These are phyloP conservation scores for Sporothrix curviconia DNA, from an alignment of 2,329 filamentous ascomycete genomes.

Conservation along the genomic window DNA sequence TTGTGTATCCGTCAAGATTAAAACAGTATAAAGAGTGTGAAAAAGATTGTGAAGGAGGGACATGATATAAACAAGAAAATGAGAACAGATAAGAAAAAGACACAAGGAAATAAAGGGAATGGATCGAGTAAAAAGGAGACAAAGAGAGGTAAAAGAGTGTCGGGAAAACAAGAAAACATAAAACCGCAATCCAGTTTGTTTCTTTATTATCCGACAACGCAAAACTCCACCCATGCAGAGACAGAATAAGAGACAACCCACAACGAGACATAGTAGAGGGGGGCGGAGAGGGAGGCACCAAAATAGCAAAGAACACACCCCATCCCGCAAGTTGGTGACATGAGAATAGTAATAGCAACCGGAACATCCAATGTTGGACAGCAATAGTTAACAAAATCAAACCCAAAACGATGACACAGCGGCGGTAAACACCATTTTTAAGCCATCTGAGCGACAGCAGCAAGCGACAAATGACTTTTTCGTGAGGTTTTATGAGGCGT, in stretches of 20 bases:
- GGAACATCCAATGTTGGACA: neutral
- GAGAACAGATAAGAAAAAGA: too few relatives aligned
- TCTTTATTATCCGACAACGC: slow-evolving; percentile 16
- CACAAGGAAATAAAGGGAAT: too few relatives aligned
- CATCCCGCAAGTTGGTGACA: neutral
- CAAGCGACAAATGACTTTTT: too few relatives aligned
- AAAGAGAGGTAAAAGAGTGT: neutral
- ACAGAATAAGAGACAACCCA: slow-evolving; percentile 7
- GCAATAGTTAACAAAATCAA: neutral
- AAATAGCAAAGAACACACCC: neutral
- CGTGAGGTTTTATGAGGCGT: slow-evolving; percentile 29
- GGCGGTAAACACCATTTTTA: neutral
- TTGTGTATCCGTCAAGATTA: neutral
- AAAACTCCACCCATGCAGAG: slow-evolving; percentile 22
- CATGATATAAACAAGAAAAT: too few relatives aligned
- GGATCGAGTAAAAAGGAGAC: neutral
- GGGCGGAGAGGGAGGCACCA: too few relatives aligned
- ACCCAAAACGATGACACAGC: neutral
- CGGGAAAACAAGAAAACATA: neutral
- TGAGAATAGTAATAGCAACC: neutral
- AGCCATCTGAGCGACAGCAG: too few relatives aligned
- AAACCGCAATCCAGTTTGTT: slow-evolving; percentile 6
- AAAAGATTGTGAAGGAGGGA: too few relatives aligned
- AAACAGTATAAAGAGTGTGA: too few relatives aligned
- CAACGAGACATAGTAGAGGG: slow-evolving; percentile 6